phyloP scores from a whole-genome alignment of 768 basidiomycete species.

The Nidularia pulvinata region DNA sequence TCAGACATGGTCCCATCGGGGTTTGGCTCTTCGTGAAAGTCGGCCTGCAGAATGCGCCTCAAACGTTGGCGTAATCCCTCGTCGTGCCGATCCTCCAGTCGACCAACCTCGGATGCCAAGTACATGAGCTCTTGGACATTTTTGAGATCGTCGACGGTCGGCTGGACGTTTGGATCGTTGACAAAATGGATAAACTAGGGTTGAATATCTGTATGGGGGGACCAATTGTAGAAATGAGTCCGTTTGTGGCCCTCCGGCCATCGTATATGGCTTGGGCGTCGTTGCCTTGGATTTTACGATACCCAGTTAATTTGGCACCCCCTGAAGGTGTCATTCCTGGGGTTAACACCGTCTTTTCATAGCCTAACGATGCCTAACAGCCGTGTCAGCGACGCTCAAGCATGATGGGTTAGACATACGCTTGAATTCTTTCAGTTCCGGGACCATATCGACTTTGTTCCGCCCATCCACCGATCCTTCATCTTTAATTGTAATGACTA shows the following conservation, averaged over 20 bases:
- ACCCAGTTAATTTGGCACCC: neutral
- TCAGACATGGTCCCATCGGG: neutral
- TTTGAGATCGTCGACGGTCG: neutral
- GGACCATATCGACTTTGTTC: neutral
- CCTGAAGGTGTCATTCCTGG: neutral
- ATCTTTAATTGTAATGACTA: neutral
- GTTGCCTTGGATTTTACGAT: neutral
- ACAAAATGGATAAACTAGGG: neutral
- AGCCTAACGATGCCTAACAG: neutral
- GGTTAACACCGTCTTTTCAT: neutral
- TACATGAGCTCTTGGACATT: neutral
- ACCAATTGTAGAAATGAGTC: neutral
- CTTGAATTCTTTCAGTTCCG: neutral
- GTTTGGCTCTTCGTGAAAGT: neutral
- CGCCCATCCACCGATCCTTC: neutral
- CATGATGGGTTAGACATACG: neutral
- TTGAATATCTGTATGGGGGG: neutral
- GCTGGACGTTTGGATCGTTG: neutral
- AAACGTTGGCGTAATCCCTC: too few species aligned
- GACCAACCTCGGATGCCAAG: neutral
- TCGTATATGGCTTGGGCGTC: neutral
- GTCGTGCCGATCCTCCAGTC: neutral
- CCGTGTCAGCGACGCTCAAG: neutral
- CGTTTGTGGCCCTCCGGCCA: neutral
- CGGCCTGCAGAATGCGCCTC: neutral